Evolutionary conservation across 805 yeast genomes (phyloP).

Genomic region (Saccharomyces kudriavzevii): DNA sequence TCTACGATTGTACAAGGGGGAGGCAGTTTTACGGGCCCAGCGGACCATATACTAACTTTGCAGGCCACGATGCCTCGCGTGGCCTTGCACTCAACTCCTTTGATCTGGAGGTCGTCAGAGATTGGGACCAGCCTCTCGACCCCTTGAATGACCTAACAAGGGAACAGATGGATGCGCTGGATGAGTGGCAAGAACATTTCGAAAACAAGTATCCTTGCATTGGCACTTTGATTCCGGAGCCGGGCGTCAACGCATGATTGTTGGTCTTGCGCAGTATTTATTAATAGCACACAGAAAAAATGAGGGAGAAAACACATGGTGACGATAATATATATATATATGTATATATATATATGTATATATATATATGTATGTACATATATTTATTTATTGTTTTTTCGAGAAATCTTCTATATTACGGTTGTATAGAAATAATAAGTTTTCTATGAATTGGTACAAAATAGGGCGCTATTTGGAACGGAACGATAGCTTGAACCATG

Average conservation of each 20-base stretch:
- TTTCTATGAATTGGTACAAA: background rate
- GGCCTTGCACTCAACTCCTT: constrained; percentile 87
- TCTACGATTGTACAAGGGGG: constrained; percentile 75
- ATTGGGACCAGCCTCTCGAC: constrained; percentile 74
- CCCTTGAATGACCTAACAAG: constrained; percentile 49
- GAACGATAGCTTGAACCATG: background rate
- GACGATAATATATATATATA: background rate
- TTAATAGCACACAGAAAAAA: background rate
- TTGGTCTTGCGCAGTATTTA: background rate
- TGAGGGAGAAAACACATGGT: background rate
- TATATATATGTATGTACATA: background rate
- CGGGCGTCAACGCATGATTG: constrained; percentile 20
- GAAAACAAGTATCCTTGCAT: constrained; percentile 71
- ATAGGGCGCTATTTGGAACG: background rate
- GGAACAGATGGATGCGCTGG: constrained; percentile 57
- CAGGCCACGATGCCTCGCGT: constrained; percentile 91
- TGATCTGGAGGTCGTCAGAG: constrained; percentile 56
- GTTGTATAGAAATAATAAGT: background rate
- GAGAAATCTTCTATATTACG: background rate
- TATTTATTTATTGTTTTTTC: background rate
- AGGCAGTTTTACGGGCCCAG: constrained; percentile 89
- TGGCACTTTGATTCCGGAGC: constrained; percentile 55
- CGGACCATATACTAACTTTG: constrained; percentile 90
- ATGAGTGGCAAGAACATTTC: constrained; percentile 82
- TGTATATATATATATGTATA: background rate